Conservation (phyloP, 75 land plant genomes). For the Cunninghamia lanceolata region DNA sequence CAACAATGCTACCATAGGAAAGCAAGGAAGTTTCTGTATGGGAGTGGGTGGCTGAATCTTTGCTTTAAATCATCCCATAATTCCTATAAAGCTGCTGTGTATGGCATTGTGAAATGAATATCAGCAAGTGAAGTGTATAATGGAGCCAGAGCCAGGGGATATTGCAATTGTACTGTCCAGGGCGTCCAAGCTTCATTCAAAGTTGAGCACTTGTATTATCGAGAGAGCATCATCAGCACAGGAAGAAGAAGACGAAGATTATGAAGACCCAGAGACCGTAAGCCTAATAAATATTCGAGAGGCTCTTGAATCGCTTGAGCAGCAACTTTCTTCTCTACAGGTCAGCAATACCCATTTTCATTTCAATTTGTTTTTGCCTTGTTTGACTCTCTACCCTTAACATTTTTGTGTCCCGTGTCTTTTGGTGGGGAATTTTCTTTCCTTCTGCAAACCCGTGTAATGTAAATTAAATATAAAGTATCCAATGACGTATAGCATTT, state of each 20-base stretch:
- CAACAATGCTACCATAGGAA: not conserved
- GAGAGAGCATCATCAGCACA: slow-evolving; percentile 16
- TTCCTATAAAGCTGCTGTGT: not conserved
- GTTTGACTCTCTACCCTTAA: not conserved
- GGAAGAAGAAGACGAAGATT: slow-evolving; percentile 14
- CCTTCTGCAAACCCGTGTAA: not conserved
- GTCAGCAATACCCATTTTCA: slow-evolving; percentile 15
- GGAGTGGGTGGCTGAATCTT: not conserved
- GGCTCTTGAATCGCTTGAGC: slow-evolving; percentile 59
- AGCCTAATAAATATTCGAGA: slow-evolving; percentile 44
- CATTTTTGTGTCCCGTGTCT: not conserved
- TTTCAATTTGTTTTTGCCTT: not conserved
- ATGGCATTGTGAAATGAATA: not conserved
- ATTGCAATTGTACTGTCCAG: slow-evolving; percentile 66
- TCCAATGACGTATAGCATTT: not conserved
- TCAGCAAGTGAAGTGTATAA: not conserved
- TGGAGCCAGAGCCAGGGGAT: slow-evolving; percentile 66
- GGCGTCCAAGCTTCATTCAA: slow-evolving; percentile 80
- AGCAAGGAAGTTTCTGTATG: not conserved
- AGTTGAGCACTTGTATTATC: slow-evolving; percentile 59
- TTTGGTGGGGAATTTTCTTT: not conserved
- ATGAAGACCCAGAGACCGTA: slow-evolving; percentile 25
- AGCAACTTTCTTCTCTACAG: slow-evolving; percentile 54
- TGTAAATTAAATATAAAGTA: not conserved
- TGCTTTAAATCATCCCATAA: not conserved